Base-by-base conservation (phyloP, 805 yeast genomes). In the Millerozyma acaciae region DNA sequence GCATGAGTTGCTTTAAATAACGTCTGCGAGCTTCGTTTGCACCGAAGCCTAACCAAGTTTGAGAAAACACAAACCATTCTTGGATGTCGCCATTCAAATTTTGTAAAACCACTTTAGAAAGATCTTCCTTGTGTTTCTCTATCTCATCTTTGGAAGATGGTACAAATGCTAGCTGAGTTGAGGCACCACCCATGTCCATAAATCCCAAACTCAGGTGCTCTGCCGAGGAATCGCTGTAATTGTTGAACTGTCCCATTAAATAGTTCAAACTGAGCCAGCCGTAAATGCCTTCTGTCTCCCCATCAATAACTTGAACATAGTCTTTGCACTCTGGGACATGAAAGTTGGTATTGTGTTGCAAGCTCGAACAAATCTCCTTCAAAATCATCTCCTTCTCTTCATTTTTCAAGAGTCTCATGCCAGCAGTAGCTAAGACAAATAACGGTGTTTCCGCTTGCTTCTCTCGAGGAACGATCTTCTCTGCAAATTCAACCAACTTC, bases 131-230 rank as follows among this genome's bases (percentile, higher is more conserved):
- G 54, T 87, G 95, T 41, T 71, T 72, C 16, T 54, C 59, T 6
- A 82, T 57, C 40, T 86, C 88, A n/a, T 71, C 65, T 4, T 49
- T 42, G 25, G 72, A 69, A 3, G 78, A 72, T 0, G 97, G 97
- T 6, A 84, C 88, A 69, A 89, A 93, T 6, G 97, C 95, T 15
- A 93, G 76, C 53, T 93, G 98, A 0, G 96, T 87, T 2, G 96
- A 87, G 0, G 98, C 98, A 9, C 98, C 98, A 10, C 98, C 98
- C 98, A 93, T 93, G 57, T 93, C 98, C 90, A 93, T 83, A 48
- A 93, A 90, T 4, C 98, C 98, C 43, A 74, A 80, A 0, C 95
- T 78, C n/a, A 59, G 58, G 46, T 74, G 83, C 3, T 30, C 44
- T 2, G 57, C 51, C 8, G 52, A 55, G 2, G 42, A 34, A 5